Evolutionary conservation across 2,329 filamentous ascomycete species (phyloP).

Genomic region (Fusarium succisae): DNA sequence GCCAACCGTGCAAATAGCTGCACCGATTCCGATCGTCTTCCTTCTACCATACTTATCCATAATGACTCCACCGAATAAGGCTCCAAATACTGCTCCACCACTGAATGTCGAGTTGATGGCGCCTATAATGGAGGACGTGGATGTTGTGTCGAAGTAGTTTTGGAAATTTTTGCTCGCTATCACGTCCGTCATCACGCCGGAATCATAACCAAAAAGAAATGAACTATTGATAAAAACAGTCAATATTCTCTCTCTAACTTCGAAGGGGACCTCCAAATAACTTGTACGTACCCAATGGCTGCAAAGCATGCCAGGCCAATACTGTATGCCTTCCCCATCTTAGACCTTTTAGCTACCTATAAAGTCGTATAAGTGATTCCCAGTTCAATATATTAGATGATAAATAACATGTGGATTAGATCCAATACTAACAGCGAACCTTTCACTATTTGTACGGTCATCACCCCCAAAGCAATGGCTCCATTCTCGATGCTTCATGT

Average conservation of each 20-base stretch:
- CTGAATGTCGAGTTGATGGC: slow-evolving; percentile 68
- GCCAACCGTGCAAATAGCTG: slow-evolving; percentile 61
- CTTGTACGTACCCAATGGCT: slow-evolving; percentile 49
- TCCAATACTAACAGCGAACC: background rate
- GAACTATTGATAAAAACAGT: slow-evolving; percentile 37
- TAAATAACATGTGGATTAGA: background rate
- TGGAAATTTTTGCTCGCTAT: slow-evolving; percentile 65
- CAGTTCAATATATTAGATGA: background rate
- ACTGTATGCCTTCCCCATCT: slow-evolving; percentile 53
- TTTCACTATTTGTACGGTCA: slow-evolving; percentile 31
- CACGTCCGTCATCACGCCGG: slow-evolving; percentile 55
- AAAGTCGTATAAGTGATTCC: background rate
- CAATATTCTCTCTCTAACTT: background rate
- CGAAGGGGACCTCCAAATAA: background rate
- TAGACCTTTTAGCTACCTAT: background rate
- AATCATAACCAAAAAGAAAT: slow-evolving; percentile 57
- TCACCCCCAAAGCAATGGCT: background rate
- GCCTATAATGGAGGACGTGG: slow-evolving; percentile 55
- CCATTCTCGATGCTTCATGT: slow-evolving; percentile 6
- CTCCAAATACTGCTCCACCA: slow-evolving; percentile 41
- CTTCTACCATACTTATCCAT: slow-evolving; percentile 66
- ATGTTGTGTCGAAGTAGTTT: slow-evolving; percentile 60
- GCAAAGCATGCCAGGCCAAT: slow-evolving; percentile 52
- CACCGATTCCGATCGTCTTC: slow-evolving; percentile 63
- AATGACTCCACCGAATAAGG: slow-evolving; percentile 47